A percentile compares a stretch with the other conserved stretches of the same genome.
These are phyloP conservation scores for Dendrobium nobile DNA, from an alignment of 106 monocot species.

Conservation along the genomic window DNA sequence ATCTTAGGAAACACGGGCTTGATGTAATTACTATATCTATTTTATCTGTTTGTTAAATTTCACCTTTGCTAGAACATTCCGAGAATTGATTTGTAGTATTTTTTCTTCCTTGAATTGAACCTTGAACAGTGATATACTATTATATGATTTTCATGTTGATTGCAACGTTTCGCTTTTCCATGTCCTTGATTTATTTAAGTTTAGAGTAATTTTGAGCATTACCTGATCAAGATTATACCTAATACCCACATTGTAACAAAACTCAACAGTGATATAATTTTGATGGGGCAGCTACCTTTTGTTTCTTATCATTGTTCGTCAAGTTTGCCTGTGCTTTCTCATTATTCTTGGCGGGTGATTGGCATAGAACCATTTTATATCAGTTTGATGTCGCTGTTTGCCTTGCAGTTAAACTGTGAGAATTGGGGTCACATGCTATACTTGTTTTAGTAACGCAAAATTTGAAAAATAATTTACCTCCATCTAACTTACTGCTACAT, in stretches of 20 bases:
- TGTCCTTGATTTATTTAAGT: not conserved
- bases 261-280: not conserved
- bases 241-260: not conserved
- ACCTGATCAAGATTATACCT: not conserved
- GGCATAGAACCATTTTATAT: not conserved
- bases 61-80: not conserved
- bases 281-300: not conserved
- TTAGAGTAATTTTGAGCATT: not conserved
- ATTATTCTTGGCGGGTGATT: not conserved
- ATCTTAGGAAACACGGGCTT: not conserved
- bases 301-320: not conserved
- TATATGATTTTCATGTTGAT: not conserved
- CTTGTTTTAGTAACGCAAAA: not conserved
- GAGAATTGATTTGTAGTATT: not conserved
- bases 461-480: not conserved
- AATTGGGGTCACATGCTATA: not conserved
- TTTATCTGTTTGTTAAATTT: not conserved
- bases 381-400: not conserved
- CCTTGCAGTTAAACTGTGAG: not conserved
- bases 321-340: not conserved
- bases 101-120: not conserved
- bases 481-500: not conserved
- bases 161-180: not conserved
- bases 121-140: not conserved
- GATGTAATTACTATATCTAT: not conserved